Conservation (phyloP, 768 basidiomycete species). For the Cubamyces sp. region DNA sequence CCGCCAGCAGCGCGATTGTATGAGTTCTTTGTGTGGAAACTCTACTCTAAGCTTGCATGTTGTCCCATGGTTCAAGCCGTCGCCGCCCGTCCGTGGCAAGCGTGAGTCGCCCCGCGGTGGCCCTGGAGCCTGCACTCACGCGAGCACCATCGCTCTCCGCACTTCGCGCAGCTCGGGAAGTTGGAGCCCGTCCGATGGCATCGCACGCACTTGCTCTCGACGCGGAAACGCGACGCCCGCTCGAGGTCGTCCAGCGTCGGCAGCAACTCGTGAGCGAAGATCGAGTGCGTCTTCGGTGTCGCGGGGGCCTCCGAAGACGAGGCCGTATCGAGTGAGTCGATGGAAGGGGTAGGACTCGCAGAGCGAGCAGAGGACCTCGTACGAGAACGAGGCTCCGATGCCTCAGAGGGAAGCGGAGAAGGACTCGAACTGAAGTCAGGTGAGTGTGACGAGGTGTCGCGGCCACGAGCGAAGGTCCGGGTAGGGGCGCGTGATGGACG, state of each 20-base stretch:
- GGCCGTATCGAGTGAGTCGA: constrained; percentile 33
- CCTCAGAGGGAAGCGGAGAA: background rate
- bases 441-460: constrained; percentile 7
- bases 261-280: constrained; percentile 24
- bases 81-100: constrained; percentile 14
- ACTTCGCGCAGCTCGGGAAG: constrained; percentile 38
- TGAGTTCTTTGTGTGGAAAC: background rate
- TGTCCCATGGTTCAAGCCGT: constrained; percentile 6
- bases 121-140: constrained; percentile 32
- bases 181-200: constrained; percentile 36
- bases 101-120: constrained; percentile 5
- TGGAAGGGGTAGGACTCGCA: constrained; percentile 29
- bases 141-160: constrained; percentile 39
- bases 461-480: constrained; percentile 13
- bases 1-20: background rate
- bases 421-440: constrained; percentile 11
- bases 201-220: constrained; percentile 30
- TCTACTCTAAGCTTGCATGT: constrained; percentile 7
- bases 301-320: constrained; percentile 37
- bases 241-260: constrained; percentile 35
- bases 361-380: constrained; percentile 14
- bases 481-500: constrained; percentile 12
- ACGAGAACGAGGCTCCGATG: constrained; percentile 3
- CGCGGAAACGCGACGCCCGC: constrained; percentile 32
- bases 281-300: constrained; percentile 30